Evolutionary conservation across 805 yeast species (phyloP).

Genomic region (Suhomyces emberorum): DNA sequence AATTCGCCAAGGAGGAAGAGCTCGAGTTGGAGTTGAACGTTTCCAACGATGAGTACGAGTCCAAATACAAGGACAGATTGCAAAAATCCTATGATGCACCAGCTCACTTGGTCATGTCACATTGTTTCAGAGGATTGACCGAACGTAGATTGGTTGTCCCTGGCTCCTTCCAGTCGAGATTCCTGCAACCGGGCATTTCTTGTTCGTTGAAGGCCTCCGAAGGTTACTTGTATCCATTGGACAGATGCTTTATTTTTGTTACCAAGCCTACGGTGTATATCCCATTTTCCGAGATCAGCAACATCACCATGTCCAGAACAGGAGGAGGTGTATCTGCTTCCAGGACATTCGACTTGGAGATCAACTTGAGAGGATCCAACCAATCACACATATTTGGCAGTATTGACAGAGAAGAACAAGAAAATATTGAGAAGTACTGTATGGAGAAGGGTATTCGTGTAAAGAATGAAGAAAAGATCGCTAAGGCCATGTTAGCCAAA

Average conservation of each 20-base stretch:
- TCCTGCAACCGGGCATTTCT: slow-evolving; percentile 79
- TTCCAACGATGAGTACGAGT: slow-evolving; percentile 75
- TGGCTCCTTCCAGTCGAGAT: slow-evolving; percentile 73
- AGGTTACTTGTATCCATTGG: slow-evolving; percentile 91
- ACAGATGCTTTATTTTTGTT: slow-evolving; percentile 83
- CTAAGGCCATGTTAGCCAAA: slow-evolving; percentile 73
- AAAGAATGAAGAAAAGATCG: slow-evolving; percentile 85
- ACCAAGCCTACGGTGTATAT: slow-evolving; percentile 93
- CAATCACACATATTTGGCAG: slow-evolving; percentile 83
- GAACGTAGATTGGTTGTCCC: slow-evolving; percentile 84
- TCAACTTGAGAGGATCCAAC: slow-evolving; percentile 58
- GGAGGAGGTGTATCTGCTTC: slow-evolving; percentile 73
- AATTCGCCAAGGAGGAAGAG: slow-evolving; percentile 86
- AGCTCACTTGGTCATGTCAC: slow-evolving; percentile 83
- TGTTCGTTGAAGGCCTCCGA: slow-evolving; percentile 95
- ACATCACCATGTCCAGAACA: slow-evolving; percentile 81
- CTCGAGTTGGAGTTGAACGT: slow-evolving; percentile 85
- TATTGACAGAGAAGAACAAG: slow-evolving; percentile 87
- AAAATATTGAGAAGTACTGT: slow-evolving; percentile 69
- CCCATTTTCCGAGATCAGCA: slow-evolving; percentile 77
- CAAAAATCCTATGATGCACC: slow-evolving; percentile 76
- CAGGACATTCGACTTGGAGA: slow-evolving; percentile 90
- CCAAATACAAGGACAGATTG: slow-evolving; percentile 70
- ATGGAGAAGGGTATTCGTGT: slow-evolving; percentile 74
- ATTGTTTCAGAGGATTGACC: slow-evolving; percentile 85